Base-by-base conservation (phyloP, 306 rosid genomes). In the Citrullus amarus region DNA sequence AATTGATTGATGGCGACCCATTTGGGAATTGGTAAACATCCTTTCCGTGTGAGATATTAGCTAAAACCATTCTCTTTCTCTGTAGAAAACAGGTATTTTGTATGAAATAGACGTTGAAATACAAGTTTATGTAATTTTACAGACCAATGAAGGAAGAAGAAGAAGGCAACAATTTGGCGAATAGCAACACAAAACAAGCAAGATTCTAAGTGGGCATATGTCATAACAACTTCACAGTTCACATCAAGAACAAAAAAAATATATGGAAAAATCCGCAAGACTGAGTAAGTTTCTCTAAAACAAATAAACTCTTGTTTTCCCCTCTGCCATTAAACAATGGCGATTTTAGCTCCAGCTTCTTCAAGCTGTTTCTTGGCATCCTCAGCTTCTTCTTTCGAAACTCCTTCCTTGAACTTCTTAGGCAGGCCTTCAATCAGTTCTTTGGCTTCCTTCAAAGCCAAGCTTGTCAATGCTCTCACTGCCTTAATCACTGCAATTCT, bases 311-410 rank as follows among this genome's bases (percentile, higher is more conserved):
- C 43, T 41, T 38, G 14, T 38, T 38, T 10, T 16, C 6, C 8
- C 15, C 9, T 2, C 3, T 16, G 2, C 20, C 28, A 30, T 69
- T 84, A 89, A 83, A 81, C 93, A 85, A 94, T 87, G 36, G 82
- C 55, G 54, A 94, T 75, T 86, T 94, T 94, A 10, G 97, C 98
- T 60, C 98, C 98, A 43, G 98, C 98, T 18, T 34, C 97, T 85
- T 94, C 98, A 0, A 94, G 97, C 85, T 89, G 93, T 85, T 94
- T 94, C 91, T 90, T 94, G 1, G 96, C 96, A 1, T 94, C 98
- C 1, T 94, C 97, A 3, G 98, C 98, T 41, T 94, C 98, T 0
- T 94, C 98, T 82, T 92, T 90, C 0, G 96, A 85, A 61, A 86
- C 75, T 7, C 88, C 98, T 81, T 92, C 96, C 75, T 88, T 92